phyloP scores from a whole-genome alignment of 2,329 filamentous ascomycete genomes.

The Cercospora sp. region DNA sequence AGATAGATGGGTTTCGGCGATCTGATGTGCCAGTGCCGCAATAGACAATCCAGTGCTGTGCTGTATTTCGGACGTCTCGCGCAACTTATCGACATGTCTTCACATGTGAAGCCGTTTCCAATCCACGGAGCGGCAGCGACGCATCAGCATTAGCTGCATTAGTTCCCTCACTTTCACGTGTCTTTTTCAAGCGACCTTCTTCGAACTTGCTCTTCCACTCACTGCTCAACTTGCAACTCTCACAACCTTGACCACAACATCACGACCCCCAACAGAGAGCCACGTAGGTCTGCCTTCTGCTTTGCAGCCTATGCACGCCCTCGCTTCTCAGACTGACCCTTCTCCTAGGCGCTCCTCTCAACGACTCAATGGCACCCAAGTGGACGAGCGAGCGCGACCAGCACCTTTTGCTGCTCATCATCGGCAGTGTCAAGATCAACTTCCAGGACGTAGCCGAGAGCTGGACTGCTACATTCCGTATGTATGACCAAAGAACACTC shows the following conservation, averaged over 20 bases:
- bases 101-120: not conserved
- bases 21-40: not conserved
- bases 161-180: not conserved
- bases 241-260: not conserved
- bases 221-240: not conserved
- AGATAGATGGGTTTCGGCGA: not conserved
- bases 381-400: slow-evolving; percentile 32
- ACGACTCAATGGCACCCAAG: slow-evolving; percentile 22
- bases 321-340: not conserved
- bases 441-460: slow-evolving; percentile 15
- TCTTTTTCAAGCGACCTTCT: not conserved
- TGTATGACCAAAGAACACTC: not conserved
- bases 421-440: slow-evolving; percentile 26
- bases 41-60: not conserved
- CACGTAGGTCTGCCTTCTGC: not conserved
- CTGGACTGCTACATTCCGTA: slow-evolving; percentile 26
- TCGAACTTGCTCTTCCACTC: not conserved
- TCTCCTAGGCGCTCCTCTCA: not conserved
- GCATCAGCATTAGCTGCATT: not conserved
- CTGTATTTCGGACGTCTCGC: not conserved
- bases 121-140: not conserved
- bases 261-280: not conserved
- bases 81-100: not conserved
- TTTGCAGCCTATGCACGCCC: not conserved
- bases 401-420: slow-evolving; percentile 30